Conservation (phyloP, 2,329 filamentous ascomycete genomes). For the Zymoseptoria brevis region DNA sequence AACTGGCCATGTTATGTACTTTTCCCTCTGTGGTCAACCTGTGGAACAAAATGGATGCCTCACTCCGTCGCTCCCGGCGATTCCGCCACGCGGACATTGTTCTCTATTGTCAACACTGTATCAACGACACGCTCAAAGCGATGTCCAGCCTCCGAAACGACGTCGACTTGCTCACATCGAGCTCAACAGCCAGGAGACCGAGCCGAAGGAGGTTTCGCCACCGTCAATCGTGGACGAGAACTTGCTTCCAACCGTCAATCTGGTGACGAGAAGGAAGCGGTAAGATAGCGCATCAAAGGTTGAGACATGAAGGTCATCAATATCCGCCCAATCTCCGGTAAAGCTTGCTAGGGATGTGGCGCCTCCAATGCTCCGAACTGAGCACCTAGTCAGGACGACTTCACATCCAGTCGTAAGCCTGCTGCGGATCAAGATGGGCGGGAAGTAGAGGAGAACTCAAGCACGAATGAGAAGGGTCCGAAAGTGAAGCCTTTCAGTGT, state of each 20-base stretch:
- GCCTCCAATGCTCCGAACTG: constrained; percentile 27
- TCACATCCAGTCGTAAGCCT: constrained; percentile 39
- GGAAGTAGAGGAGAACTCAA: constrained; percentile 9
- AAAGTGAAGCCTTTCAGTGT: background rate
- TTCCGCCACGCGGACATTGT: too few species aligned
- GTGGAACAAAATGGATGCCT: too few species aligned
- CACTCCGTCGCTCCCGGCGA: too few species aligned
- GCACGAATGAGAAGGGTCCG: constrained; percentile 18
- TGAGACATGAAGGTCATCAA: constrained; percentile 33
- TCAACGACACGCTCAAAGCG: too few species aligned
- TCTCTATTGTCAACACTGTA: too few species aligned
- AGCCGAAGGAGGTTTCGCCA: constrained; percentile 4
- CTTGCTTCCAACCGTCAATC: constrained; percentile 37
- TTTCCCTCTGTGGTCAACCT: too few species aligned
- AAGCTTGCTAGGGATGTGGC: constrained; percentile 27
- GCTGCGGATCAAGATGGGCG: constrained; percentile 7
- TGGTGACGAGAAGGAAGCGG: constrained; percentile 47
- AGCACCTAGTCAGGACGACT: constrained; percentile 33
- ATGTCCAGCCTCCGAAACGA: too few species aligned
- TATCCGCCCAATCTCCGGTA: constrained; percentile 34
- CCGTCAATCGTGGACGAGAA: constrained; percentile 26
- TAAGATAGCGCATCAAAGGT: constrained; percentile 44
- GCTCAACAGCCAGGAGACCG: constrained; percentile 29
- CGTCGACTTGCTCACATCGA: constrained; percentile 48
- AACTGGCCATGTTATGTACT: too few species aligned